phyloP scores from a whole-genome alignment of 176 grass and related monocot genomes.

The Oryza meridionalis region DNA sequence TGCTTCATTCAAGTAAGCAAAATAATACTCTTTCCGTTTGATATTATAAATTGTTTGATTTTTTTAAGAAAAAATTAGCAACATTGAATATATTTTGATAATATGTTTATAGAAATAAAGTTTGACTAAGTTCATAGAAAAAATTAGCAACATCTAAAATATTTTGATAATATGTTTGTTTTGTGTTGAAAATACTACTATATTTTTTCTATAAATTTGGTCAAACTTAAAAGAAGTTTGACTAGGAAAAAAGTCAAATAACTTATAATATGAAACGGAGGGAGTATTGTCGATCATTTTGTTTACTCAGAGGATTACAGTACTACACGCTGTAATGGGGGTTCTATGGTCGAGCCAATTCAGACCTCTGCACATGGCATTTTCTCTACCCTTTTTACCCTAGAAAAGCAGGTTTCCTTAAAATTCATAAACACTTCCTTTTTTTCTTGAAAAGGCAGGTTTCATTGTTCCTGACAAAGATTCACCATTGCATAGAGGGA shows the following conservation, averaged over 20 bases:
- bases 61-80: too few species aligned
- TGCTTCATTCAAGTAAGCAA: constrained; percentile 2
- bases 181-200: too few species aligned
- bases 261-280: too few species aligned
- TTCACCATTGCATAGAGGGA: neutral
- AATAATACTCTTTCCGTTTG: neutral
- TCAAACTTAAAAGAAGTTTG: too few species aligned
- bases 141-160: too few species aligned
- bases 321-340: neutral
- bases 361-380: neutral
- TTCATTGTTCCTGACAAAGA: neutral
- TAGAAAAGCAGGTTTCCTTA: neutral
- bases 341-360: neutral
- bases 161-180: too few species aligned
- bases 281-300: neutral
- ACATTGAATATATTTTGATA: too few species aligned
- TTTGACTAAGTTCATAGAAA: too few species aligned
- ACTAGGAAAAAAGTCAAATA: too few species aligned
- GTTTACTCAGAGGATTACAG: neutral
- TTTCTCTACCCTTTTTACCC: neutral
- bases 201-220: too few species aligned
- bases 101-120: too few species aligned
- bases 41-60: too few species aligned
- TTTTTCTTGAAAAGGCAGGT: neutral
- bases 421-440: neutral